These are phyloP conservation scores for thale cress (Arabidopsis thaliana) DNA, from an alignment of 345 rosid genomes.

Conservation along the genomic window TAIR10.1 NC_003075.7:1318001-1318500, in stretches of 20 bases:
- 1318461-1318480: too few species aligned
- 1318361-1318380: too few species aligned
- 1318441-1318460: too few species aligned
- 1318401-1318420: too few species aligned
- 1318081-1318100: slow-evolving; percentile 51
- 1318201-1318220: slow-evolving; percentile 47
- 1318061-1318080: slow-evolving; percentile 24
- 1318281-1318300: too few species aligned
- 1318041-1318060: slow-evolving; percentile 53
- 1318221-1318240: neutral
- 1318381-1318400: too few species aligned
- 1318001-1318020: too few species aligned
- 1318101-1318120: slow-evolving; percentile 59
- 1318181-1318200: slow-evolving; percentile 67
- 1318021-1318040: slow-evolving; percentile 1
- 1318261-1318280: neutral
- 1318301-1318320: too few species aligned
- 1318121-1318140: slow-evolving; percentile 66
- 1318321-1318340: too few species aligned
- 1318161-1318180: slow-evolving; percentile 54
- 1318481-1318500: too few species aligned
- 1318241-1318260: neutral
- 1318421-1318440: too few species aligned
- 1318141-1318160: slow-evolving; percentile 63
- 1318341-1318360: too few species aligned